Conservation (phyloP, 441 rosid genomes). For the Daphne laureola region DNA sequence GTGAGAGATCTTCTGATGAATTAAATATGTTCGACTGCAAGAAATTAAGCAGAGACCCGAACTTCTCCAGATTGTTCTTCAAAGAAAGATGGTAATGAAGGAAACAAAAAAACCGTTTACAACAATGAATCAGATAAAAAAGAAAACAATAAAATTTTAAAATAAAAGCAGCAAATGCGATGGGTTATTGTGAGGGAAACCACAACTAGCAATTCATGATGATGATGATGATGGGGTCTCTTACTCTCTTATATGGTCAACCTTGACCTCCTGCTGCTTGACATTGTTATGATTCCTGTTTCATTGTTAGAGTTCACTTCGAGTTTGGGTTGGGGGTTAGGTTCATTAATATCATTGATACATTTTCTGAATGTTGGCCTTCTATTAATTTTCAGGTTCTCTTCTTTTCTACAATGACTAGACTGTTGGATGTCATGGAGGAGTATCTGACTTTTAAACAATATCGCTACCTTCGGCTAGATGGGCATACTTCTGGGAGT, state of each 20-base stretch:
- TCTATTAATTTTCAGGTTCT: slow-evolving; percentile 55
- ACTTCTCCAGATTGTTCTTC: slow-evolving; percentile 91
- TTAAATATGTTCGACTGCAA: slow-evolving; percentile 87
- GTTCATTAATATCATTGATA: too few relatives aligned
- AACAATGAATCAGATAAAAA: slow-evolving; percentile 6
- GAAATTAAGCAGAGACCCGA: slow-evolving; percentile 94
- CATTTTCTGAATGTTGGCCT: slow-evolving; percentile 8
- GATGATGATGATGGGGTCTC: too few relatives aligned
- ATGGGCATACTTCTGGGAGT: slow-evolving; percentile 91
- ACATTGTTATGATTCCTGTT: too few relatives aligned
- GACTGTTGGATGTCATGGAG: slow-evolving; percentile 96
- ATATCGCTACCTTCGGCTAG: slow-evolving; percentile 80
- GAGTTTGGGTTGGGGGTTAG: too few relatives aligned
- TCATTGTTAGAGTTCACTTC: too few relatives aligned
- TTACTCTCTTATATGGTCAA: too few relatives aligned
- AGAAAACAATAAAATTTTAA: not conserved
- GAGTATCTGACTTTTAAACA: slow-evolving; percentile 73
- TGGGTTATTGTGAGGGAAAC: too few relatives aligned
- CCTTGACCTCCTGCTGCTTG: too few relatives aligned
- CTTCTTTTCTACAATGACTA: slow-evolving; percentile 95
- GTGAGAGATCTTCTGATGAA: slow-evolving; percentile 94
- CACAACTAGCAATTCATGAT: too few relatives aligned
- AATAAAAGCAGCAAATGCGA: not conserved
- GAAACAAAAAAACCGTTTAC: slow-evolving; percentile 15
- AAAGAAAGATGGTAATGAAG: slow-evolving; percentile 10